Base-by-base conservation (phyloP, 2,329 filamentous ascomycete genomes). In the Thelonectria discophora region DNA sequence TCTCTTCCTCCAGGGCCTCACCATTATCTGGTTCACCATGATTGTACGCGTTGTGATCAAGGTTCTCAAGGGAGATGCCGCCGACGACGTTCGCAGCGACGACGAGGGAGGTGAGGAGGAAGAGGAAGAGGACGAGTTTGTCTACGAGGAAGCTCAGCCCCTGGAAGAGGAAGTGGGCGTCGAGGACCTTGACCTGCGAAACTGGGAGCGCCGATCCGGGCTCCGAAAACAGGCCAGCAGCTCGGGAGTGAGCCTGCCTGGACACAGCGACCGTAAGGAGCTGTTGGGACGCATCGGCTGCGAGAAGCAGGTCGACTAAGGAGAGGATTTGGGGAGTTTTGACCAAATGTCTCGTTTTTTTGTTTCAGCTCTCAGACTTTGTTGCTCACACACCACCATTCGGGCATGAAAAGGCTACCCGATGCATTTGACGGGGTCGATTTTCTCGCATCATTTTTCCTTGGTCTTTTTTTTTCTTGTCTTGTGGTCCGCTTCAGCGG, bases 41-140 rank as follows among this genome's bases (percentile, higher is more conserved):
- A 97, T 98, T 68, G 78, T 94, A 40, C 87, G 88, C 59, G 91
- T 99, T 2, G 93, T 93, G 20, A 84, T 90, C 64, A 89, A 90
- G 63, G 93, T 98, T 6, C 74, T 98, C 37, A 86, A 84, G 52
- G 94, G 94, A 32, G 86, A 84, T 39, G 83, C 87, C 32, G 93
- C 94, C 5, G 93, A 97, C 65, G 95, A 99, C 73, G 86, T 88
- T 17, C 88, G 95, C 58, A 97, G 92, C 65, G 94, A 97, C 69
- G 91, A 89, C 20, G 88, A 85, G 3, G 87, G 87, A 21, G 85
- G 90, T 62, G 88, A 90, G 65, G 85, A 87, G 43, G 84, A 85
- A 17, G 83, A 85, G 13, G 80, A 86, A n/a, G 80, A 84, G 49
- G 80, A 82, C 13, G 82, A 85, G 63, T 83, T 78, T 50, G 76